phyloP scores from a whole-genome alignment of 2,329 filamentous ascomycete species.

The Fusarium sp. region DNA sequence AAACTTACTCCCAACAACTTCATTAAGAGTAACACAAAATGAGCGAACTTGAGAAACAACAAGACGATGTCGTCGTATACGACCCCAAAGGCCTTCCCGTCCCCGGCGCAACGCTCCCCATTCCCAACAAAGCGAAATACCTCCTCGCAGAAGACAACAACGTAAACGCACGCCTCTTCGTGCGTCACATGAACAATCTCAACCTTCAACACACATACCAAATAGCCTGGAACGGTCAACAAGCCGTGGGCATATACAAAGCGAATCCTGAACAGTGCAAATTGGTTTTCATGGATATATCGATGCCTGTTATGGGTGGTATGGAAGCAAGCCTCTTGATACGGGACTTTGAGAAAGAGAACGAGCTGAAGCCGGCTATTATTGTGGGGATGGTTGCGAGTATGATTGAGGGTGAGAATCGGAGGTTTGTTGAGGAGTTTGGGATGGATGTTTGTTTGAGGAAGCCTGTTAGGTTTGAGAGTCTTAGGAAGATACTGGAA shows the following conservation, averaged over 20 bases:
- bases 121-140: background rate
- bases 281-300: slow-evolving; percentile 4
- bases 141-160: slow-evolving; percentile 17
- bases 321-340: background rate
- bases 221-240: slow-evolving; percentile 1
- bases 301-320: slow-evolving; percentile 20
- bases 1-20: background rate
- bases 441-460: slow-evolving; percentile 1
- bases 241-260: slow-evolving; percentile 5
- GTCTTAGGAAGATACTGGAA: background rate
- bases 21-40: background rate
- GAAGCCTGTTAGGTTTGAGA: background rate
- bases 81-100: background rate
- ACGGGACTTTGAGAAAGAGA: background rate
- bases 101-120: background rate
- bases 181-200: background rate
- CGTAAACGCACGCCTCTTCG: background rate
- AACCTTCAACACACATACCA: background rate
- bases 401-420: background rate
- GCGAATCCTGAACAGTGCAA: background rate
- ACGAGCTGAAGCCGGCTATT: background rate
- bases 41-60: background rate
- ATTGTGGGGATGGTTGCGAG: background rate
- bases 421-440: background rate
- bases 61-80: background rate